Base-by-base conservation (phyloP, 2,329 filamentous ascomycete genomes). In the Epichloe elymi region DNA sequence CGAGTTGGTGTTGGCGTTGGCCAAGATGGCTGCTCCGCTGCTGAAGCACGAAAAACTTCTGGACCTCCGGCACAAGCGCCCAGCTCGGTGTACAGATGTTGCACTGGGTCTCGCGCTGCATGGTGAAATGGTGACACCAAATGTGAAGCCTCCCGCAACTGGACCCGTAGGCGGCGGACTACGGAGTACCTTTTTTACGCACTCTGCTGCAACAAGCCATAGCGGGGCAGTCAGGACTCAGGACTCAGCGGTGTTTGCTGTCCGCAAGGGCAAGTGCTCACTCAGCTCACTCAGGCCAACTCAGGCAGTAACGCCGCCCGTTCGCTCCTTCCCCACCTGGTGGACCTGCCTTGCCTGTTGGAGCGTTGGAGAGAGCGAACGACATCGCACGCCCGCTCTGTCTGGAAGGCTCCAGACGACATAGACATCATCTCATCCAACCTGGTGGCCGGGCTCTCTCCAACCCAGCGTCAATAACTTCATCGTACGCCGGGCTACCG, bases 241-340 rank as follows among this genome's bases (percentile, higher is more conserved):
- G n/a, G n/a, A n/a, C n/a, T n/a, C n/a, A n/a, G n/a, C n/a, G n/a
- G 26, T 11, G 26, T 30, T 30, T 30, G 26, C 26, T 30, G 23
- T 26, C 23, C 23, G 23, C 23, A 26, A 8, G 6, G 2, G 23
- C 23, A 30, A 10, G 26, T 30, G 26, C 26, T 23, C 19, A 19
- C 19, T 19, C 19, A 19, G 19, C 23, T 7, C 23, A 20, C 20
- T 20, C 20, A 20, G 20, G 20, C 20, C 23, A n/a, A 26, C 23
- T 23, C 26, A 26, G 23, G 23, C 23, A 26, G 23, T 7, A 30
- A 15, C 23, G 14, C 11, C 4, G 3, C 1, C 12, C 36, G 36
- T 37, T 46, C 26, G 37, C 14, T 48, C 46, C 33, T 49, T 44
- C 48, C 40, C 48, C 46, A 49, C 46, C 38, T 26, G 37, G 10